A percentile compares a stretch with the other conserved stretches of the same genome.
Conservation (phyloP, 2,329 filamentous ascomycete genomes). For the Sordariomycetes sp. region DNA sequence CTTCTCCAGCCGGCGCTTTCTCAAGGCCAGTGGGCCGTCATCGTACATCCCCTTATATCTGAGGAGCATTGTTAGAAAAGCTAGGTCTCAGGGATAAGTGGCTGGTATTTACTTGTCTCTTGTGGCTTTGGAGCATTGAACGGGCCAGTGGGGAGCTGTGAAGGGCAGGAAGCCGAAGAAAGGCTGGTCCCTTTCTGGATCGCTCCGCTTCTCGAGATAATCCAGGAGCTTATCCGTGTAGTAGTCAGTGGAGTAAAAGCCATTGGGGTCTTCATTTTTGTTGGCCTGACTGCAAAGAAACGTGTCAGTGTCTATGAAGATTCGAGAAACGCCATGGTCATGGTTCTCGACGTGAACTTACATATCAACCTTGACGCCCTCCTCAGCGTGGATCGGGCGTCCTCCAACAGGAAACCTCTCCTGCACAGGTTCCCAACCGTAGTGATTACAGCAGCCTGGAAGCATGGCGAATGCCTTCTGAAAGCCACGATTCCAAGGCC, state of each 20-base stretch:
- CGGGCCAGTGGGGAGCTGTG: conserved; percentile 54
- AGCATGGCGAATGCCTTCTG: conserved; percentile 49
- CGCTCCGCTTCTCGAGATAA: conserved; percentile 40
- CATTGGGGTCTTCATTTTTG: too few relatives aligned
- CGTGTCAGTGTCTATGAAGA: neutral
- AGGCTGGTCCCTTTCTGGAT: conserved; percentile 23
- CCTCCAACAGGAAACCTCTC: conserved; percentile 1
- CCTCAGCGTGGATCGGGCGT: conserved; percentile 1
- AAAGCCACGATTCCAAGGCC: too few relatives aligned
- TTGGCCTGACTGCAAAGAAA: too few relatives aligned
- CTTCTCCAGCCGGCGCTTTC: conserved; percentile 39
- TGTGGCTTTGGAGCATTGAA: conserved; percentile 46
- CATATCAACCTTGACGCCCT: neutral
- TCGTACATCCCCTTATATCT: conserved; percentile 53
- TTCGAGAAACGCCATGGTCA: neutral
- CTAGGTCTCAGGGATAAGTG: too few relatives aligned
- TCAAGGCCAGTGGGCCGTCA: conserved; percentile 47
- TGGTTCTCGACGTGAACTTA: neutral
- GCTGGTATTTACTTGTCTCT: too few relatives aligned
- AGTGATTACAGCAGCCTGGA: conserved; percentile 48
- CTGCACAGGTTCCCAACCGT: conserved; percentile 14
- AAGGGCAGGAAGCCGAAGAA: conserved; percentile 55
- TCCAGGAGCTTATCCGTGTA: conserved; percentile 42
- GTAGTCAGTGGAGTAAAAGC: conserved; percentile 39
- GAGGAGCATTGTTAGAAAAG: too few relatives aligned